A percentile compares a stretch with the other conserved stretches of the same genome.
Evolutionary conservation across 1,139 yeast genomes (phyloP).

Genomic region (Blastobotrys niveus): DNA sequence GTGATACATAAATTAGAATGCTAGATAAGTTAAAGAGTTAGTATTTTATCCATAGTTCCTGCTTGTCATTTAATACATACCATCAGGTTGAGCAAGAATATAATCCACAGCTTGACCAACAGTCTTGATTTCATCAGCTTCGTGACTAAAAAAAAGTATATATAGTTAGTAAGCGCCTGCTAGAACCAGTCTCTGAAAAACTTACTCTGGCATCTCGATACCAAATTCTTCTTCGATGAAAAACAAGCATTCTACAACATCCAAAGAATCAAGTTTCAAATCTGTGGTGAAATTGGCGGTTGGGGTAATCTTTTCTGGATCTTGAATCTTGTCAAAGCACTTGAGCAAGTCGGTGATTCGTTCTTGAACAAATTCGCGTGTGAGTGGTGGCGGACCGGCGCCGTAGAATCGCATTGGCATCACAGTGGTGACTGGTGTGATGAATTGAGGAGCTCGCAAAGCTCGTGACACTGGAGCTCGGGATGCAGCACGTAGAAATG

Average conservation of each 20-base stretch:
- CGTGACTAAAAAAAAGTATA: slow-evolving; percentile 39
- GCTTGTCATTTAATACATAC: too few relatives aligned
- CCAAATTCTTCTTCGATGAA: slow-evolving; percentile 69
- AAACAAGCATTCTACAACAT: slow-evolving; percentile 84
- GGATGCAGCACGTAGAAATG: slow-evolving; percentile 5
- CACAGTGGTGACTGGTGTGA: slow-evolving; percentile 1
- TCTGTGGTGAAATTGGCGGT: slow-evolving; percentile 63
- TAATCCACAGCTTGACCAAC: slow-evolving; percentile 82
- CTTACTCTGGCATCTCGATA: slow-evolving; percentile 68
- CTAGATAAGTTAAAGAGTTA: slow-evolving; percentile 7
- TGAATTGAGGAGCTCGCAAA: not conserved
- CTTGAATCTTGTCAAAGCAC: slow-evolving; percentile 77
- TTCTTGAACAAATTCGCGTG: slow-evolving; percentile 49
- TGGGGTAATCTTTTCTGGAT: slow-evolving; percentile 39
- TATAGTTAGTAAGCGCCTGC: slow-evolving; percentile 1
- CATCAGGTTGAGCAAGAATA: slow-evolving; percentile 69
- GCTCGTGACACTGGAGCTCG: slow-evolving; percentile 4
- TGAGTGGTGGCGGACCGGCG: slow-evolving; percentile 35
- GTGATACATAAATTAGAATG: too few relatives aligned
- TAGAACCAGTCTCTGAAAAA: not conserved
- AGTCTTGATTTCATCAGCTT: slow-evolving; percentile 79
- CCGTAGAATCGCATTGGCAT: slow-evolving; percentile 26
- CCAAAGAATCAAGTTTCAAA: slow-evolving; percentile 80
- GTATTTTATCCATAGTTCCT: too few relatives aligned
- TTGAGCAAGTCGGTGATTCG: slow-evolving; percentile 72